Evolutionary conservation across 768 basidiomycete species (phyloP).

Genomic region (Tulasnella sp.): DNA sequence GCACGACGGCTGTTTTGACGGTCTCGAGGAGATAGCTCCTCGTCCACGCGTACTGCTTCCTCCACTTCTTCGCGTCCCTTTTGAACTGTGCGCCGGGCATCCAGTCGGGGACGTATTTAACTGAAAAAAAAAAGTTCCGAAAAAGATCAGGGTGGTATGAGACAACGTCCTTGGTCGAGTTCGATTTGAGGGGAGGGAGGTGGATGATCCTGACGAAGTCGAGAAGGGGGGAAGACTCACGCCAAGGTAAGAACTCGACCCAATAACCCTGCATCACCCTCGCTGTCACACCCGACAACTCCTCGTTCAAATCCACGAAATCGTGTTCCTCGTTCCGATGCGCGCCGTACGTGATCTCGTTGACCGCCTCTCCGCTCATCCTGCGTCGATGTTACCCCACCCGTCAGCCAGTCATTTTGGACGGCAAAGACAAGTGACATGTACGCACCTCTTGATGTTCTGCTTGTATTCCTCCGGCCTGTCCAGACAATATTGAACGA

Average conservation of each 20-base stretch:
- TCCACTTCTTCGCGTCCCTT: not conserved
- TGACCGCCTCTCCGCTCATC: not conserved
- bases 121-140: not conserved
- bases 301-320: not conserved
- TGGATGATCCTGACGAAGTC: not conserved
- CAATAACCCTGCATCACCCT: not conserved
- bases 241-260: not conserved
- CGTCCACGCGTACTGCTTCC: not conserved
- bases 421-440: not conserved
- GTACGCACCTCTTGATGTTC: not conserved
- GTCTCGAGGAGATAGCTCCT: not conserved
- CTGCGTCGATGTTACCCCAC: not conserved
- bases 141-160: no score
- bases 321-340: not conserved
- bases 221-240: not conserved
- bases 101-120: not conserved
- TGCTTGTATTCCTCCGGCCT: not conserved
- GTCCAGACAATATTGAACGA: not conserved
- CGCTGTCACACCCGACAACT: not conserved
- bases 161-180: no score
- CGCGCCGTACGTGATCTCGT: not conserved
- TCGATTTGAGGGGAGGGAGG: no score
- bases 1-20: not conserved
- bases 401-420: no score
- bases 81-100: not conserved